Percentiles rank a stretch among this genome's conserved stretches.
phyloP scores from a whole-genome alignment of 1,139 yeast species.

The Debaryomyces sp. region DNA sequence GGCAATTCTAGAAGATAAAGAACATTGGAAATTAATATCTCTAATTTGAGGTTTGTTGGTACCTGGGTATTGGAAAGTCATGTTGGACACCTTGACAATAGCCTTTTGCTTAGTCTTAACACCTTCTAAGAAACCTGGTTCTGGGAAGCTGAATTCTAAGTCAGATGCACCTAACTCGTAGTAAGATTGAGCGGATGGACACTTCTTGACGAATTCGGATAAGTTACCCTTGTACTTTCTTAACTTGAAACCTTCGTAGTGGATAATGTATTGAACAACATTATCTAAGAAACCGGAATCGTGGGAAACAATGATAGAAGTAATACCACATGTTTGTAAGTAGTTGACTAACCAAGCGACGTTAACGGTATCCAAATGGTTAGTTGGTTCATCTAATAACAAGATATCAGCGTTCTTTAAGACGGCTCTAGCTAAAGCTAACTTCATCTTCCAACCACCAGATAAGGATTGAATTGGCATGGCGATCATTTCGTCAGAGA shows the following conservation, averaged over 20 bases:
- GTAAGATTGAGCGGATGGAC: slow-evolving; percentile 98
- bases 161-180: slow-evolving; percentile 98
- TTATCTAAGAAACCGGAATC: slow-evolving; percentile 99
- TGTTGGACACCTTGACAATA: slow-evolving; percentile 94
- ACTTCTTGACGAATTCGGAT: slow-evolving; percentile 96
- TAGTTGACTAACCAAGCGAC: slow-evolving; percentile 99
- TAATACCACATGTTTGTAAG: slow-evolving; percentile 97
- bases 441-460: slow-evolving; percentile 99
- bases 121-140: slow-evolving; percentile 99
- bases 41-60: slow-evolving; percentile 91
- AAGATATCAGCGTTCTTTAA: slow-evolving; percentile 97
- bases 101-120: slow-evolving; percentile 99
- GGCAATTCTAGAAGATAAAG: slow-evolving; percentile 98
- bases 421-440: slow-evolving; percentile 99
- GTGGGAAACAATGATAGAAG: slow-evolving; percentile 98
- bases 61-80: slow-evolving; percentile 99
- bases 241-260: slow-evolving; percentile 99
- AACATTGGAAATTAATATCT: slow-evolving; percentile 96
- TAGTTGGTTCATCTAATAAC: slow-evolving; percentile 99
- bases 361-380: slow-evolving; percentile 98
- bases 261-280: slow-evolving; percentile 96
- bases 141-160: slow-evolving; percentile 95
- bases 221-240: slow-evolving; percentile 99
- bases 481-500: slow-evolving; percentile 86
- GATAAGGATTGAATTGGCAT: slow-evolving; percentile 96